Conservation (phyloP, 257 asterid species). For the Salvia rosmarinus region DNA sequence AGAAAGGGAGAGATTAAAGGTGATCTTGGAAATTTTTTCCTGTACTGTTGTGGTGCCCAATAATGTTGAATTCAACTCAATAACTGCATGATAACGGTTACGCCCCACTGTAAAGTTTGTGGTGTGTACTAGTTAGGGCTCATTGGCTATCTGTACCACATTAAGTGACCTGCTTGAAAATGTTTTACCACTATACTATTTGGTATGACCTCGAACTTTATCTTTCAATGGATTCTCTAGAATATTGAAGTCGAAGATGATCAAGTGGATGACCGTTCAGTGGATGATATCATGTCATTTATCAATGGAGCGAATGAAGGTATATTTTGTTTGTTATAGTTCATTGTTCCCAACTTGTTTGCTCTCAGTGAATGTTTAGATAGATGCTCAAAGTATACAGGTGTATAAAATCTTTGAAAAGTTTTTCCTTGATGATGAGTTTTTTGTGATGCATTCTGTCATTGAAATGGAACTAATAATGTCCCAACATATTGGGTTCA, state of each 20-base stretch:
- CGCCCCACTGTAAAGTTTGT: slow-evolving; percentile 18
- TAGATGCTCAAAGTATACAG: slow-evolving; percentile 20
- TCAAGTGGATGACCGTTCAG: slow-evolving; percentile 84
- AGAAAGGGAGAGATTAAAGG: slow-evolving; percentile 81
- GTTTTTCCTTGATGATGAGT: slow-evolving; percentile 6
- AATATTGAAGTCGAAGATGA: slow-evolving; percentile 78
- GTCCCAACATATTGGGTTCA: neutral
- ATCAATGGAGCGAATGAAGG: slow-evolving; percentile 84
- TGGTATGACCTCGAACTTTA: slow-evolving; percentile 28
- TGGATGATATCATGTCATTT: slow-evolving; percentile 87
- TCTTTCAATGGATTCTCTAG: slow-evolving; percentile 45
- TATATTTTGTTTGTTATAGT: slow-evolving; percentile 34
- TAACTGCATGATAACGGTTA: slow-evolving; percentile 24
- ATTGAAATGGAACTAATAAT: neutral
- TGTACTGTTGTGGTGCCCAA: slow-evolving; percentile 23
- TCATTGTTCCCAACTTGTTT: slow-evolving; percentile 8
- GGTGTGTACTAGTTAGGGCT: slow-evolving; percentile 14
- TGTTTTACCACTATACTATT: slow-evolving; percentile 24
- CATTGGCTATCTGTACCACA: slow-evolving; percentile 4
- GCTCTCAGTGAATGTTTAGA: slow-evolving; percentile 9
- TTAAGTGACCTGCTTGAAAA: slow-evolving; percentile 22
- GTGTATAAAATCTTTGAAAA: neutral
- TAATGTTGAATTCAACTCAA: slow-evolving; percentile 15
- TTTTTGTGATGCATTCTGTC: slow-evolving; percentile 1
- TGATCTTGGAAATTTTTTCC: slow-evolving; percentile 37